phyloP scores from a whole-genome alignment of 1,284 basidiomycete species.

The Neolentinus lepideus region DNA sequence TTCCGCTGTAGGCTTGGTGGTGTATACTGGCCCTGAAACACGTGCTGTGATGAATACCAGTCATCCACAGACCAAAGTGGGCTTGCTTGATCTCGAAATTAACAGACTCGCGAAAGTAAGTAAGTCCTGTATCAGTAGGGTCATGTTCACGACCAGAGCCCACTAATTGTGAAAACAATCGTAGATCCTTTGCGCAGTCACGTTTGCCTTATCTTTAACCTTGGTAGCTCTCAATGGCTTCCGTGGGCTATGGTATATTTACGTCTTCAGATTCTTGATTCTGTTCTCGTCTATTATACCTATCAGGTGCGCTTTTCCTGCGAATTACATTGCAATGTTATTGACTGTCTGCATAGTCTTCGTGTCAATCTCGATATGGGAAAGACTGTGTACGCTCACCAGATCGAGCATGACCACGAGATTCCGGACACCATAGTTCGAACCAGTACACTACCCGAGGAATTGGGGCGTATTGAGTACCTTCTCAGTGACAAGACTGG shows the following conservation, averaged over 20 bases:
- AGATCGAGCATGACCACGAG: slow-evolving; percentile 90
- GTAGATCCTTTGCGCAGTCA: slow-evolving; percentile 91
- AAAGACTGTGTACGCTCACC: slow-evolving; percentile 94
- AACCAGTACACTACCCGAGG: slow-evolving; percentile 95
- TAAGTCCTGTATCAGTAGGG: slow-evolving; percentile 6
- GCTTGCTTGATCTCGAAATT: slow-evolving; percentile 90
- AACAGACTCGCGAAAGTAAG: slow-evolving; percentile 90
- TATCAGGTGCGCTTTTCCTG: slow-evolving; percentile 66
- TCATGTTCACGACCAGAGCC: no score
- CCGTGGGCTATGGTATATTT: slow-evolving; percentile 93
- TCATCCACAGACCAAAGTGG: slow-evolving; percentile 93
- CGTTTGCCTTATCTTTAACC: slow-evolving; percentile 85
- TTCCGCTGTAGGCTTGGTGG: slow-evolving; percentile 85
- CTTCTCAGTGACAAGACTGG: slow-evolving; percentile 97
- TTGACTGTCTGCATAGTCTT: slow-evolving; percentile 47
- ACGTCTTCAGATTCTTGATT: slow-evolving; percentile 95
- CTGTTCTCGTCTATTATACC: slow-evolving; percentile 99
- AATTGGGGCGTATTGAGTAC: slow-evolving; percentile 95
- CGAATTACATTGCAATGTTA: not conserved
- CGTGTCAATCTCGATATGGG: slow-evolving; percentile 99
- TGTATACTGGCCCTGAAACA: slow-evolving; percentile 94
- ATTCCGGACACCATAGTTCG: slow-evolving; percentile 95
- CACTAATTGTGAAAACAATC: not conserved
- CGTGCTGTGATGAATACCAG: slow-evolving; percentile 99
- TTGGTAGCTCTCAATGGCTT: slow-evolving; percentile 97